phyloP scores from a whole-genome alignment of 2,329 filamentous ascomycete genomes.

The Talaromyces sp. region DNA sequence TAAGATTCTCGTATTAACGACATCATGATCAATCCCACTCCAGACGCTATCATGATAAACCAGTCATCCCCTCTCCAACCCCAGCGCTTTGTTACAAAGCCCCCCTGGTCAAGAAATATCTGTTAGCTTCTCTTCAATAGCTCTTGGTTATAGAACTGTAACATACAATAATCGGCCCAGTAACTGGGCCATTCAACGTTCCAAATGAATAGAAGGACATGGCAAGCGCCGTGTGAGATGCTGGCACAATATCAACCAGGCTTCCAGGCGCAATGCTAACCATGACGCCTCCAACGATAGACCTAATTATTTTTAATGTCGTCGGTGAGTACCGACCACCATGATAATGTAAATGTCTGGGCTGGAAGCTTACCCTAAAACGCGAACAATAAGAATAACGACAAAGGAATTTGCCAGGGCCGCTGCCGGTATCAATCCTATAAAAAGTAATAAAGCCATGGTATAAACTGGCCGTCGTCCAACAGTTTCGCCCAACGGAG shows the following conservation, averaged over 20 bases:
- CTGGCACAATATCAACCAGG: constrained; percentile 68
- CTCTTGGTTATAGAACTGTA: neutral
- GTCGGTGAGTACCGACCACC: neutral
- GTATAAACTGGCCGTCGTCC: constrained; percentile 52
- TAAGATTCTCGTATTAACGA: constrained; percentile 64
- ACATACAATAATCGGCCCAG: constrained; percentile 17
- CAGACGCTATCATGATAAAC: constrained; percentile 65
- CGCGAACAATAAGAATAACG: neutral
- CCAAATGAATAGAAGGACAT: constrained; percentile 74
- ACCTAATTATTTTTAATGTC: neutral
- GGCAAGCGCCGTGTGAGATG: constrained; percentile 67
- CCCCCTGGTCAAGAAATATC: constrained; percentile 39
- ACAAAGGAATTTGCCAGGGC: constrained; percentile 46
- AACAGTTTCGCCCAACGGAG: constrained; percentile 48
- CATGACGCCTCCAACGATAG: constrained; percentile 63
- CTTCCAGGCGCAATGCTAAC: constrained; percentile 71
- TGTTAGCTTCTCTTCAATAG: neutral
- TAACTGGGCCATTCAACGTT: constrained; percentile 63
- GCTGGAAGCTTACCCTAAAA: neutral
- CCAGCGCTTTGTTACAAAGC: constrained; percentile 41
- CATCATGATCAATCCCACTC: constrained; percentile 54
- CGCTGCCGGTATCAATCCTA: constrained; percentile 61
- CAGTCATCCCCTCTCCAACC: constrained; percentile 81
- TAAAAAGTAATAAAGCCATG: constrained; percentile 55
- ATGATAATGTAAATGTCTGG: neutral